Base-by-base conservation (phyloP, 2,329 filamentous ascomycete species). In the Drechmeria coniospora region DNA sequence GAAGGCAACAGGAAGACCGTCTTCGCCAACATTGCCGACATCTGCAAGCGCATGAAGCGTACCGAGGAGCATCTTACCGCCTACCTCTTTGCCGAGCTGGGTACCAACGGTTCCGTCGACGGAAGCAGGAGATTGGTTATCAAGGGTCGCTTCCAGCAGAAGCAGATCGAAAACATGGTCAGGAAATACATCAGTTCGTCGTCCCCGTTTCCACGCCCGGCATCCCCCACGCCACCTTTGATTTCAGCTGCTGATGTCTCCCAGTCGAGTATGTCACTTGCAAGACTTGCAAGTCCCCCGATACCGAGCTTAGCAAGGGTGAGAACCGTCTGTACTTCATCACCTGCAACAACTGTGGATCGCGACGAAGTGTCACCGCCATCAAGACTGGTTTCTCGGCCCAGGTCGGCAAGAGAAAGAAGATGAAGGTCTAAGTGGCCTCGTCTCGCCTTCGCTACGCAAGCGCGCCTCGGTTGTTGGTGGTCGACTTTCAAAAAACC, bases 321-420 rank as follows among this genome's bases (percentile, higher is more conserved):
- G 90, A 98, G 63, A 98, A 95, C 68, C 80, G 90, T 64, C 68
- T 98, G 39, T 94, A 92, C 66, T 98, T 95, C 66, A 84, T 98
- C 51, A 94, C 86, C 34, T 94, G 87, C 74, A 93, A 59, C 52
- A 79, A 76, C 33, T 83, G 79, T 47, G 76, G 77, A 38, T 80
- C 74, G 28, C 68, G 87, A 59, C 79, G 86, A 53, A 84, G 76
- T 49, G 87, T 95, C 53, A 83, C 83, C 35, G 86, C 90, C 43
- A 98, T 98, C 79, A 98, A 98, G 77, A 93, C 84, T 36, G 90
- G 90, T 84, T 98, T 98, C 84, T 92, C 86, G 49, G 90, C 90
- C 57, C 90, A 95, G 63, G 81, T 98, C 57, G 90, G 90, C 56
- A 94, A 94, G 79, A 79, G 90, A 71, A 90, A 76, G 69, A 92